These are phyloP conservation scores for Trichophyton verrucosum DNA, from an alignment of 2,329 filamentous ascomycete species.

Conservation along the genomic window DNA sequence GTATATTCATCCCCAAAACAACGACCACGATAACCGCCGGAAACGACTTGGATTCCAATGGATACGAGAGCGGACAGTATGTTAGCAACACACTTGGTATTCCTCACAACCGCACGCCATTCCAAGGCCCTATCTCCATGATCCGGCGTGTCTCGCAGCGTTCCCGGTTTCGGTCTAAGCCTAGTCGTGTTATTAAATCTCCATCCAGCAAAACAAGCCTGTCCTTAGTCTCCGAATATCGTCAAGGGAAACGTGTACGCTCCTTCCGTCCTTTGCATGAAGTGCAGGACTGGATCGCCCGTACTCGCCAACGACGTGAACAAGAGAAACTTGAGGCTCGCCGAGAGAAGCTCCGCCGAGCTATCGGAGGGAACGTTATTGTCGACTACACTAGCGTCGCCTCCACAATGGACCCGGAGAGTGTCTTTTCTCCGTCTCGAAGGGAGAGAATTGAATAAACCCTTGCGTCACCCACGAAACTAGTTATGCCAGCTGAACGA, in stretches of 20 bases:
- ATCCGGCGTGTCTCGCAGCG: conserved; percentile 24
- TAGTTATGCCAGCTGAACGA: not conserved
- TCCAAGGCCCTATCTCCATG: conserved; percentile 29
- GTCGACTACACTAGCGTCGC: conserved; percentile 18
- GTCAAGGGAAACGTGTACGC: conserved; percentile 10
- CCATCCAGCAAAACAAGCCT: conserved; percentile 18
- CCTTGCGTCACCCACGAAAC: not conserved
- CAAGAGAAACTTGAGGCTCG: conserved; percentile 40
- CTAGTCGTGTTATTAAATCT: not conserved
- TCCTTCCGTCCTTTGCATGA: conserved; percentile 34
- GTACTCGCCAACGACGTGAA: conserved; percentile 31
- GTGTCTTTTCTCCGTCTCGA: not conserved
- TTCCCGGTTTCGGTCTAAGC: conserved; percentile 13
- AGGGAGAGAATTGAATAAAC: not conserved
- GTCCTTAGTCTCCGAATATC: conserved; percentile 19
- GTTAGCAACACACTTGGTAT: conserved; percentile 47
- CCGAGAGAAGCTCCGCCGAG: conserved; percentile 41
- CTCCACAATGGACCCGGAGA: conserved; percentile 1
- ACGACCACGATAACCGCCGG: conserved; percentile 5
- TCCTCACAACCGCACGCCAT: conserved; percentile 36
- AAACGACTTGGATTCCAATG: conserved; percentile 8
- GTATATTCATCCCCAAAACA: not conserved
- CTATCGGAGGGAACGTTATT: conserved; percentile 38
- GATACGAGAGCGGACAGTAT: conserved; percentile 24
- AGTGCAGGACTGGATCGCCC: conserved; percentile 37